Base-by-base conservation (phyloP, 2,329 filamentous ascomycete genomes). In the Ceratocystis colombiana region DNA sequence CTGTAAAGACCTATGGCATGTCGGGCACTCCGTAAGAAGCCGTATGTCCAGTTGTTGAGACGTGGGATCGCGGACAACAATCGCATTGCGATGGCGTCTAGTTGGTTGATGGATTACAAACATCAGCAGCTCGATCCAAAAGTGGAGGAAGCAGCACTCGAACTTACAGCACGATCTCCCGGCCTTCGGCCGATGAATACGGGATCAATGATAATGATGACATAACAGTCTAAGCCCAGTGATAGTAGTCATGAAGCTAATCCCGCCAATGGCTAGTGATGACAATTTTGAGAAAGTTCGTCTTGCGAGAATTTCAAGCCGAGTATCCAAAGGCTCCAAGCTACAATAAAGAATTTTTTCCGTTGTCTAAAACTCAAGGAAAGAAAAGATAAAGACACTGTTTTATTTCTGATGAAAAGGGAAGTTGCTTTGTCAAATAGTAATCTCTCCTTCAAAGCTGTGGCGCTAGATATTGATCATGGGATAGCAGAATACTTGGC, bases 1-100 rank as follows among this genome's bases (percentile, higher is more conserved):
- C 69, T 80, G 74, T 75, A 86, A 82, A 20, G 90, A 85, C 64
- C 89, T 88, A 73, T 91, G 89, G 74, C 93, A 96, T 72, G 90
- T 90, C n/a, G 95, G 94, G 73, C 95, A 99, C 73, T 92, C 85
- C 67, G 84, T 83, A 67, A 91, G 78, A 68, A 80, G 86, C 68
- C 89, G 87, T 64, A 96, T 88, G 71, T 90, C 90, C 70, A 99
- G 84, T 71, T 92, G 89, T 69, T 87, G 88, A 5, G 92, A 96
- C 37, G 85, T 81, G 61, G 86, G 88, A 76, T 99, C 93, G 73
- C 89, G 92, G 46, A 97, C 86, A 57, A 99, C 94, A 67, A 99
- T 86, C 25, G 92, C 88, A 77, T 96, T 90, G 73, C 90, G 88
- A 75, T 96, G 91, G 69, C 93, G 94, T 64, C 94, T 97, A 72